These are phyloP conservation scores for Nepenthes alata DNA, from an alignment of 179 eudicot species.

Conservation along the genomic window DNA sequence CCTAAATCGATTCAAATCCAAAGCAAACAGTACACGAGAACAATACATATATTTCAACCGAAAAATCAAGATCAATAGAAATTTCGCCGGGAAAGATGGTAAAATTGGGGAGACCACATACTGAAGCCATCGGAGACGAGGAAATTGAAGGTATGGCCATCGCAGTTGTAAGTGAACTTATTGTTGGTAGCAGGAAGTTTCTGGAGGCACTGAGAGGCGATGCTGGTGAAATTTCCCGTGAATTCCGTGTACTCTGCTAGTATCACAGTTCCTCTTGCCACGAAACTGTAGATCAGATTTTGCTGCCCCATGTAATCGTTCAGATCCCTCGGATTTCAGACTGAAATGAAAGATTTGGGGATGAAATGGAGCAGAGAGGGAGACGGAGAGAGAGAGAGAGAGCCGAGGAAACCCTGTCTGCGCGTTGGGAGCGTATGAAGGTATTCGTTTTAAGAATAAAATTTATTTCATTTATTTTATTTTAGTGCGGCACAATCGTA, in stretches of 20 bases:
- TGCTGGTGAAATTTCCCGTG: constrained; percentile 13
- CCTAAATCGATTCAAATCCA: not conserved
- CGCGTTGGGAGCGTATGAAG: not conserved
- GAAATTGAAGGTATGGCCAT: constrained; percentile 16
- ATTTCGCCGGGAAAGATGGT: not conserved
- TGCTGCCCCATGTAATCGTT: constrained; percentile 8
- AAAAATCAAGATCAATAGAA: not conserved
- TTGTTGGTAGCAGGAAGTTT: constrained; percentile 15
- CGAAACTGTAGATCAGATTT: constrained; percentile 15
- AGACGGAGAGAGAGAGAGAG: not conserved
- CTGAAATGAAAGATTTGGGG: not conserved
- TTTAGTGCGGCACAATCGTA: not conserved
- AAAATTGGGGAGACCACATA: not conserved
- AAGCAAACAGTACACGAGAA: not conserved
- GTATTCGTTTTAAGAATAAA: not conserved
- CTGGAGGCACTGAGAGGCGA: constrained; percentile 15
- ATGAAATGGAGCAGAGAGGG: not conserved
- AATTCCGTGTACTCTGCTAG: constrained; percentile 16
- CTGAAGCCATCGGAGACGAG: constrained; percentile 17
- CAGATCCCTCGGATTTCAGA: not conserved
- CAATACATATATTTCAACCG: not conserved
- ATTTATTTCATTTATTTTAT: too few relatives aligned
- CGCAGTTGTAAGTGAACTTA: constrained; percentile 17
- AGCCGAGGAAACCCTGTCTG: not conserved
- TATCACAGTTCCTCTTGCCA: constrained; percentile 12